Base-by-base conservation (phyloP, 2,329 filamentous ascomycete genomes). In the Paecilomyces fulvus region DNA sequence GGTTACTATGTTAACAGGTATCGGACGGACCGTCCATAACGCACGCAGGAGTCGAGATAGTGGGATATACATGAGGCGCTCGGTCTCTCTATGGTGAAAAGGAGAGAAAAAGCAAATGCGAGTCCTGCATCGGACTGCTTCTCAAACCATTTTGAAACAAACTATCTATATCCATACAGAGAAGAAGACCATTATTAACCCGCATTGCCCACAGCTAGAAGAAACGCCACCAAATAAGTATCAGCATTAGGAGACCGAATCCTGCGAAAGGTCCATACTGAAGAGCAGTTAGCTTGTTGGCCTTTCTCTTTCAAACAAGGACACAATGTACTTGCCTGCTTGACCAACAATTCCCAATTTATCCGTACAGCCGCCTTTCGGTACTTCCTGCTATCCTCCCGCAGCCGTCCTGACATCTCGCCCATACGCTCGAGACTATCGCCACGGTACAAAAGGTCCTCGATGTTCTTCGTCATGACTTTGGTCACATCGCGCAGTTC, bases 401-500 rank as follows among this genome's bases (percentile, higher is more conserved):
- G 80, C 70, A 99, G 75, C 60, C 92, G 80, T 56, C 85, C 88
- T 66, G 89, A 95, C 70, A 96, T 88, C 77, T 97, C 92, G 59
- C 94, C 92, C 94, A 99, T 99, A 67, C 91, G 84, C 77, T 99
- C 94, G 64, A 99, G 76, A 67, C 87, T 94, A 72, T 99, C 94
- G 28, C 94, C 94, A 60, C 95, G 81, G 72, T 99, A 99, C 54
- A 99, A 79, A 69, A 99, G 77, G 73, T 99, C 94, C 79, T 99
- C 94, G 64, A 99, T 97, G 74, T 99, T 99, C 83, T 97, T 97
- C 56, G 92, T 97, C 95, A 99, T 99, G 69, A 99, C 92, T 77
- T 96, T 92, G 1, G 94, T 97, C 55, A 99, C 95, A 75, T 97
- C 94, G 72, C 92, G 88, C 63, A 99, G 83, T 80, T 99, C 95